These are phyloP conservation scores for Ichthyophthirius multifiliis DNA, from an alignment of 169 alveolate genomes.

Conservation along the genomic window DNA sequence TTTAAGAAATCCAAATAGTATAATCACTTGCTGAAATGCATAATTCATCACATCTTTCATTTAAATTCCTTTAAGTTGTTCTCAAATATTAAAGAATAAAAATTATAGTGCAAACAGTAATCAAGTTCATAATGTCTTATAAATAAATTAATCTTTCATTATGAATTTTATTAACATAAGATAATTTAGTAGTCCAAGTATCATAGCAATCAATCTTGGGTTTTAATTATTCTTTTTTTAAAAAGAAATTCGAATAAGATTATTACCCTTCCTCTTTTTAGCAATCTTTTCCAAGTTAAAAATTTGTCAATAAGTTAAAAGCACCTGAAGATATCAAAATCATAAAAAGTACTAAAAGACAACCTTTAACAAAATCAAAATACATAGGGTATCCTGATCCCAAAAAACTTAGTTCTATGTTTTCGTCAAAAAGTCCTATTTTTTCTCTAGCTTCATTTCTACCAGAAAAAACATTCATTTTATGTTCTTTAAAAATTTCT, in stretches of 20 bases:
- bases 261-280: too few species aligned
- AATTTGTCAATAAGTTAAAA: slow-evolving; percentile 15
- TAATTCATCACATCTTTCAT: background rate
- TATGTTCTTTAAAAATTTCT: too few species aligned
- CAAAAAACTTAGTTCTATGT: background rate
- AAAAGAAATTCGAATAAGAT: too few species aligned
- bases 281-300: background rate
- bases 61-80: background rate
- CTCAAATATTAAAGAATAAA: background rate
- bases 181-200: background rate
- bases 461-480: too few species aligned
- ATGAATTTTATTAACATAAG: background rate
- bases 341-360: slow-evolving; percentile 25
- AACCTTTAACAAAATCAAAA: slow-evolving; percentile 32
- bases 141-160: background rate
- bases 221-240: background rate
- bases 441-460: too few species aligned
- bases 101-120: background rate
- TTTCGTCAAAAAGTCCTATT: too few species aligned
- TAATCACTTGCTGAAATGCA: background rate
- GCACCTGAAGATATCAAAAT: slow-evolving; percentile 35
- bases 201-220: background rate
- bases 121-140: background rate
- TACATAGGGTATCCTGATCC: slow-evolving; percentile 43
- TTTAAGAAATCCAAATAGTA: background rate